Evolutionary conservation across 2,329 filamentous ascomycete species (phyloP).

Genomic region (Simplicillium aogashimaense): DNA sequence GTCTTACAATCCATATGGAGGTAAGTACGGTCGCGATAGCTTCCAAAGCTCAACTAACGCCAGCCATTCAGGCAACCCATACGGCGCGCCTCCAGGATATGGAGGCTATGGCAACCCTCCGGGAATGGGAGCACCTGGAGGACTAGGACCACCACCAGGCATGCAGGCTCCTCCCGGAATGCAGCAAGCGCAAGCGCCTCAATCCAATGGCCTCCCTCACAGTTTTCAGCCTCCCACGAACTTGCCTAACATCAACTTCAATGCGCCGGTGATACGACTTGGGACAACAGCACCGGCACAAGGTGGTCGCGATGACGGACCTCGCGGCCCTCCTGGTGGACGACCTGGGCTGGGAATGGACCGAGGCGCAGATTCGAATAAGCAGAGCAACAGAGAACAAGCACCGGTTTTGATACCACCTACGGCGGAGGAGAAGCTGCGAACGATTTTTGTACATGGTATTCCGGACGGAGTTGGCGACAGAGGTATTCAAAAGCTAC

Average conservation of each 20-base stretch:
- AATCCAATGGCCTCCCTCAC: constrained; percentile 70
- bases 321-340: constrained; percentile 19
- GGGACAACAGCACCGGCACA: constrained; percentile 57
- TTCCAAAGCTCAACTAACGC: too few relatives aligned
- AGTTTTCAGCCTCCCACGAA: constrained; percentile 79
- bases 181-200: constrained; percentile 61
- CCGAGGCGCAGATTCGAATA: constrained; percentile 55
- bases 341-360: constrained; percentile 49
- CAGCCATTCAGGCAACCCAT: constrained; percentile 36
- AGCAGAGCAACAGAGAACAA: constrained; percentile 56
- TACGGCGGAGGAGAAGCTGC: constrained; percentile 79
- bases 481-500: constrained; percentile 66
- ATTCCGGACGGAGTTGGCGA: constrained; percentile 75
- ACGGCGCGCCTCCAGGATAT: constrained; percentile 67
- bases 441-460: constrained; percentile 82
- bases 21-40: constrained; percentile 19
- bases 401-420: constrained; percentile 69
- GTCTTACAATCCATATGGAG: constrained; percentile 54
- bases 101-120: constrained; percentile 45
- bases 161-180: constrained; percentile 65
- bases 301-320: constrained; percentile 32
- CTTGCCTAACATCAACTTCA: constrained; percentile 97
- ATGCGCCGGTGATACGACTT: constrained; percentile 87
- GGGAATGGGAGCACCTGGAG: constrained; percentile 66
- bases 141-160: constrained; percentile 58